Percentiles rank a stretch among this genome's conserved stretches.
phyloP scores from a whole-genome alignment of 2,329 filamentous ascomycete genomes.

The Colletotrichum aenigma region DNA sequence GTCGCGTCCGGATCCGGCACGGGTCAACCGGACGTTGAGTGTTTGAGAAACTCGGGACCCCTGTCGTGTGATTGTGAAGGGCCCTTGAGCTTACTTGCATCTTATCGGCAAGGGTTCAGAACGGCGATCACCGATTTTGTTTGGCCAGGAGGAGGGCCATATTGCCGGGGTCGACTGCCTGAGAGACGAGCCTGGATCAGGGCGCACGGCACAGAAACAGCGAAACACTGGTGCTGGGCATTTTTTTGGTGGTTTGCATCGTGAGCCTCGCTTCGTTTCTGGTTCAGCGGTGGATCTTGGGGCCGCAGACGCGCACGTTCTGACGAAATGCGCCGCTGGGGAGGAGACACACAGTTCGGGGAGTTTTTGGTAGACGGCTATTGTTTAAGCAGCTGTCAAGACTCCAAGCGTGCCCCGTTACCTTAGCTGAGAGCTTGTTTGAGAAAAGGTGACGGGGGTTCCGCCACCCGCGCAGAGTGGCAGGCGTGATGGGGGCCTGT shows the following conservation, averaged over 20 bases:
- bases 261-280: not conserved
- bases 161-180: not conserved
- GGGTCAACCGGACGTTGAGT: not conserved
- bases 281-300: not conserved
- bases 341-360: not conserved
- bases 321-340: not conserved
- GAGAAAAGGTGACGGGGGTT: not conserved
- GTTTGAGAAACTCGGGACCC: not conserved
- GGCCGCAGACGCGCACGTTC: not conserved
- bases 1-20: constrained; percentile 2
- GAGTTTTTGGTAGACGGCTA: not conserved
- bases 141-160: not conserved
- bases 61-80: not conserved
- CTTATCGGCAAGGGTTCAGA: not conserved
- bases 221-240: constrained; percentile 5
- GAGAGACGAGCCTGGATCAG: not conserved
- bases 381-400: not conserved
- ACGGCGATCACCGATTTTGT: not conserved
- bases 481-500: not conserved
- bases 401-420: not conserved
- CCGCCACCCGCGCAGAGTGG: not conserved
- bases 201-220: not conserved
- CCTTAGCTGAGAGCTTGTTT: not conserved
- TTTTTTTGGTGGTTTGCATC: not conserved
- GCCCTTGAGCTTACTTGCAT: not conserved